A percentile compares a stretch with the other conserved stretches of the same genome.
These are phyloP conservation scores for Gelatoporia subvermispora DNA, from an alignment of 768 basidiomycete species.

Conservation along the genomic window DNA sequence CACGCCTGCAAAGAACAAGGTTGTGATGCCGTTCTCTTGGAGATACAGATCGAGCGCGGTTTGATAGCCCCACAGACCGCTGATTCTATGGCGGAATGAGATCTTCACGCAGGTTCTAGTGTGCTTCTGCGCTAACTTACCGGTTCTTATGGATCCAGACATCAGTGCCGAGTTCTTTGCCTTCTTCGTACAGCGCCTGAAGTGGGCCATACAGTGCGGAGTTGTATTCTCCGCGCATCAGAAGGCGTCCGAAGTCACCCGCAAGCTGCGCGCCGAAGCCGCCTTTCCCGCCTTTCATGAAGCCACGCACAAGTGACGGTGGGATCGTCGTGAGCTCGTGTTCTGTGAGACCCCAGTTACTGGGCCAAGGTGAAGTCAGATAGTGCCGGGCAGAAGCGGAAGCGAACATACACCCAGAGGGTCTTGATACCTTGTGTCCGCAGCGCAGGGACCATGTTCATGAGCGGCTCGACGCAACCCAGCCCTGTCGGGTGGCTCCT, in stretches of 20 bases:
- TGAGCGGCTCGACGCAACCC: slow-evolving; percentile 50
- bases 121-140: slow-evolving; percentile 22
- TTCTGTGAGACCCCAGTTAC: slow-evolving; percentile 70
- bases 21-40: slow-evolving; percentile 56
- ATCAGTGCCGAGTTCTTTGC: slow-evolving; percentile 51
- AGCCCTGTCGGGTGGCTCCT: slow-evolving; percentile 51
- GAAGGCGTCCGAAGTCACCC: slow-evolving; percentile 46
- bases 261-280: slow-evolving; percentile 51
- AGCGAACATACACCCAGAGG: slow-evolving; percentile 54
- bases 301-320: slow-evolving; percentile 52
- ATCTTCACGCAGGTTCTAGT: background rate
- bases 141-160: slow-evolving; percentile 73
- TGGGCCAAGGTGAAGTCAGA: slow-evolving; percentile 19
- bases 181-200: slow-evolving; percentile 49
- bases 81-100: slow-evolving; percentile 44
- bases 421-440: slow-evolving; percentile 49
- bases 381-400: background rate
- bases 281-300: slow-evolving; percentile 44
- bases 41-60: slow-evolving; percentile 59
- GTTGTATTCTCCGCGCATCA: slow-evolving; percentile 56
- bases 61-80: slow-evolving; percentile 62
- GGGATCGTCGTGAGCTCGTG: slow-evolving; percentile 59
- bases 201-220: slow-evolving; percentile 61
- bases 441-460: slow-evolving; percentile 42
- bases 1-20: slow-evolving; percentile 59